phyloP scores from a whole-genome alignment of 2,329 filamentous ascomycete species.

The Samsoniella hepiali region DNA sequence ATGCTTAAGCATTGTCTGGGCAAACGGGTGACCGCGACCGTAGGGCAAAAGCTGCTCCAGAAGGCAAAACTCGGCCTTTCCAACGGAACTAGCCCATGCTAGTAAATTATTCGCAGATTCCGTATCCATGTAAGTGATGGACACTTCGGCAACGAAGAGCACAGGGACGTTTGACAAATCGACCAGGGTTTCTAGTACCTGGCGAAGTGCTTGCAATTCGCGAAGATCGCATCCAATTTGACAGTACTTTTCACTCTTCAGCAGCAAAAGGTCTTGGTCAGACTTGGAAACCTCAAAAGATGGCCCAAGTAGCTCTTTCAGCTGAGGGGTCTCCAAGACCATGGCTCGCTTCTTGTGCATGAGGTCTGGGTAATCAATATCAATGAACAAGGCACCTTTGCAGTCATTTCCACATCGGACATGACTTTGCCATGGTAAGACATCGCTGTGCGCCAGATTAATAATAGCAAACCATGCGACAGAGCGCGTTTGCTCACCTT shows the following conservation, averaged over 20 bases:
- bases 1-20: constrained; percentile 77
- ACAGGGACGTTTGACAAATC: constrained; percentile 58
- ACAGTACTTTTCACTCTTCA: constrained; percentile 68
- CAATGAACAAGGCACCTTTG: constrained; percentile 65
- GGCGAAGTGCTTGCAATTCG: constrained; percentile 59
- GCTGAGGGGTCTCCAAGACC: constrained; percentile 60
- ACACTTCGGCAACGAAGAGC: constrained; percentile 85
- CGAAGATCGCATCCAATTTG: constrained; percentile 80
- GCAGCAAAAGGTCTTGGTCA: constrained; percentile 47
- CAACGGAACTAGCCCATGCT: constrained; percentile 69
- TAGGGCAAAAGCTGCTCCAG: constrained; percentile 84
- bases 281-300: constrained; percentile 34
- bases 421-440: constrained; percentile 80
- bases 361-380: constrained; percentile 81
- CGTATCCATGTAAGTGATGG: constrained; percentile 84
- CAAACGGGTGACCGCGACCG: constrained; percentile 76
- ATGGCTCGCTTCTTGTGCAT: constrained; percentile 70
- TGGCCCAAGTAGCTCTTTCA: constrained; percentile 40
- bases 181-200: constrained; percentile 56
- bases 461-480: background rate
- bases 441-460: constrained; percentile 59
- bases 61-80: constrained; percentile 75
- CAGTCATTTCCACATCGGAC: constrained; percentile 60
- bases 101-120: constrained; percentile 71
- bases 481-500: constrained; percentile 59